These are phyloP conservation scores for Neofusicoccum umdonicola DNA, from an alignment of 2,329 filamentous ascomycete species.

Conservation along the genomic window DNA sequence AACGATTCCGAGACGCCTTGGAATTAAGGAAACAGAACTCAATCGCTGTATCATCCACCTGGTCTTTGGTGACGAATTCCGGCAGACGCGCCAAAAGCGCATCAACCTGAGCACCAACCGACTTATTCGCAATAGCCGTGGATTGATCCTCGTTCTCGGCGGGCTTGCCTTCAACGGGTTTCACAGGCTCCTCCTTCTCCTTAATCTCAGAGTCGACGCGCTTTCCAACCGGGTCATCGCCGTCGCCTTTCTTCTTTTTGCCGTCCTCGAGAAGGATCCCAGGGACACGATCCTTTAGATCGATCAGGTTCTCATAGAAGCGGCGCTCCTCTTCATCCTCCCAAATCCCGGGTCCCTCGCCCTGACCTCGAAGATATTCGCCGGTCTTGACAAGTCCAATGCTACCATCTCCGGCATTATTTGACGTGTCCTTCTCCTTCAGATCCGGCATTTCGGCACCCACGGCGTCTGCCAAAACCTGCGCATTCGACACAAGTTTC, in stretches of 20 bases:
- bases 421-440: constrained; percentile 73
- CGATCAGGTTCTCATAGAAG: constrained; percentile 96
- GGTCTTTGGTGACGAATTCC: constrained; percentile 86
- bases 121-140: constrained; percentile 95
- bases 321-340: constrained; percentile 96
- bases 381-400: constrained; percentile 93
- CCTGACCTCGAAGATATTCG: constrained; percentile 86
- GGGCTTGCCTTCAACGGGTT: constrained; percentile 47
- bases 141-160: constrained; percentile 75
- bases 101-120: constrained; percentile 94
- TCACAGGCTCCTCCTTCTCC: constrained; percentile 29
- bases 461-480: constrained; percentile 83
- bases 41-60: constrained; percentile 86
- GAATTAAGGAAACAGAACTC: constrained; percentile 99
- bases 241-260: constrained; percentile 87
- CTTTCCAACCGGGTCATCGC: constrained; percentile 79
- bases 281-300: constrained; percentile 93
- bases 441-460: constrained; percentile 92
- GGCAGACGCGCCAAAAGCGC: constrained; percentile 83
- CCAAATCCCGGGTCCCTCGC: constrained; percentile 93
- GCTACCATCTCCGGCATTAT: constrained; percentile 65
- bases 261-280: constrained; percentile 88
- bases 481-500: constrained; percentile 83
- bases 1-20: constrained; percentile 90
- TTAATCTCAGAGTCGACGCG: constrained; percentile 60